Conservation (phyloP, 208 protist genomes). For the Leptomonas pyrrhocoris region DNA sequence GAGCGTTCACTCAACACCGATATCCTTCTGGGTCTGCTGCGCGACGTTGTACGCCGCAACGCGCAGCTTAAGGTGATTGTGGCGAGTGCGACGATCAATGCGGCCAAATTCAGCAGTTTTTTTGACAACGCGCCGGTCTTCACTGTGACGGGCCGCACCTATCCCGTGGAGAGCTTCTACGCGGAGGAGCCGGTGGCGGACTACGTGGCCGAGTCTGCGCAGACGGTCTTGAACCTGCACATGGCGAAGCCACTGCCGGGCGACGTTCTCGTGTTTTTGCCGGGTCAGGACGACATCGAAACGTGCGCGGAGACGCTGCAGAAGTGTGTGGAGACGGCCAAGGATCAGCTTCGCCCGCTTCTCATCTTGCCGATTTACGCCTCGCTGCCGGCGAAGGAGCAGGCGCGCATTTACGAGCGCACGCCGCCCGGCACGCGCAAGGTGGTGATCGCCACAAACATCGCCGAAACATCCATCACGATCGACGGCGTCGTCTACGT, state of each 20-base stretch:
- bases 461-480: constrained; percentile 99
- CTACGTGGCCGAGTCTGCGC: constrained; percentile 97
- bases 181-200: constrained; percentile 93
- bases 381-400: constrained; percentile 97
- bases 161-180: constrained; percentile 97
- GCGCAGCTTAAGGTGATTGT: constrained; percentile 97
- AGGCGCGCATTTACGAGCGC: constrained; percentile 98
- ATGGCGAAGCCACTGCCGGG: constrained; percentile 88
- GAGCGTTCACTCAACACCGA: constrained; percentile 97
- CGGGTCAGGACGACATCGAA: constrained; percentile 99
- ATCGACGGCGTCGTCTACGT: constrained; percentile 99
- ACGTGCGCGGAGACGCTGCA: constrained; percentile 73
- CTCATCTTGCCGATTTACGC: constrained; percentile 98
- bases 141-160: constrained; percentile 96
- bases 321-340: constrained; percentile 53
- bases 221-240: constrained; percentile 94
- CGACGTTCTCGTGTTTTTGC: constrained; percentile 99
- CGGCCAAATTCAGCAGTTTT: constrained; percentile 97
- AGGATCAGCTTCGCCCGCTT: constrained; percentile 80
- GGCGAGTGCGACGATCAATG: constrained; percentile 98
- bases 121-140: constrained; percentile 96
- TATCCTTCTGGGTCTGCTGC: constrained; percentile 90
- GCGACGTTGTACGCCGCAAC: constrained; percentile 79
- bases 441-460: constrained; percentile 99
- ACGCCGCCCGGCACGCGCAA: constrained; percentile 92